Evolutionary conservation across 305 asterid species (phyloP).

Genomic region (Fraxinus floribunda): DNA sequence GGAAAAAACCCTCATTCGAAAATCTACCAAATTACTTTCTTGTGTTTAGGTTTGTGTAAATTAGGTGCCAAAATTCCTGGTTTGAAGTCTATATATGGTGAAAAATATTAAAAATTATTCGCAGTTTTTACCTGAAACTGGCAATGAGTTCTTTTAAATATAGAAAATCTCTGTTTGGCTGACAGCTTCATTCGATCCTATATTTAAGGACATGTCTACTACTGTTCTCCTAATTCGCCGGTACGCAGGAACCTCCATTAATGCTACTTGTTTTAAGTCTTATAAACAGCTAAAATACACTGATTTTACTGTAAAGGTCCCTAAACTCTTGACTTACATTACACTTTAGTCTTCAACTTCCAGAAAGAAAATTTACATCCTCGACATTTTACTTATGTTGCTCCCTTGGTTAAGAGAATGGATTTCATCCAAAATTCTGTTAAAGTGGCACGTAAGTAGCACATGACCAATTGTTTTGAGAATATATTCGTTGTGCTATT

Average conservation of each 20-base stretch:
- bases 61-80: background rate
- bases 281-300: no score
- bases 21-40: background rate
- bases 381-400: background rate
- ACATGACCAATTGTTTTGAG: no score
- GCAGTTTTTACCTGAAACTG: slow-evolving; percentile 22
- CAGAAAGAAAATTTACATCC: background rate
- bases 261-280: no score
- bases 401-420: background rate
- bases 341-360: no score
- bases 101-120: background rate
- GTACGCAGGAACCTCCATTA: slow-evolving; percentile 26
- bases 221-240: slow-evolving; percentile 28
- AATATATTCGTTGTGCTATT: no score
- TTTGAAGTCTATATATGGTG: background rate
- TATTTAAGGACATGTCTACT: slow-evolving; percentile 29
- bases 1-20: background rate
- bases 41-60: background rate
- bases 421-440: background rate
- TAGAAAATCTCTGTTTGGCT: slow-evolving; percentile 44
- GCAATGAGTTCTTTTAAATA: slow-evolving; percentile 19
- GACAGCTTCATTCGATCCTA: slow-evolving; percentile 34
- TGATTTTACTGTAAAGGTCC: background rate
- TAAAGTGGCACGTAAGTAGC: background rate
- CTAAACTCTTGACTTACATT: background rate